Evolutionary conservation across 768 basidiomycete genomes (phyloP).

Genomic region (Mycena amicta): DNA sequence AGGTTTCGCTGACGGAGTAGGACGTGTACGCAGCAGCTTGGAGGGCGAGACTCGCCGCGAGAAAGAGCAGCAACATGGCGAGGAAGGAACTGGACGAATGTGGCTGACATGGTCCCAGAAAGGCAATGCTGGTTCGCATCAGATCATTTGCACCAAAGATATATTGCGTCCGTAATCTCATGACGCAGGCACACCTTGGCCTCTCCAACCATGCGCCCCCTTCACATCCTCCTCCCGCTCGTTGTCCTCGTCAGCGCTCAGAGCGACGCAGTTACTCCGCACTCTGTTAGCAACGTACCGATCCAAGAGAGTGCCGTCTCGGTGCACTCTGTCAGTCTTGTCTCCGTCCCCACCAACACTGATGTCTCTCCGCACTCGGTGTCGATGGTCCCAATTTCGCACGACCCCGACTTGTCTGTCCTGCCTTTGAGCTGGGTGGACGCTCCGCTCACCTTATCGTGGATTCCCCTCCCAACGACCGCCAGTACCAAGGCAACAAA

Average conservation of each 20-base stretch:
- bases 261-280: background rate
- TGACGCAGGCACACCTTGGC: no score
- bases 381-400: background rate
- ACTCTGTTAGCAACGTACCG: background rate
- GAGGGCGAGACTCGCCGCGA: constrained; percentile 9
- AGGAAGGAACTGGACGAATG: constrained; percentile 1
- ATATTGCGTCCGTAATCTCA: no score
- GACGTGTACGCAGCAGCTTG: constrained; percentile 1
- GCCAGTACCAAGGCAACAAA: background rate
- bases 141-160: no score
- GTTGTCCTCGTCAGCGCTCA: constrained; percentile 1
- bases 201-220: constrained; percentile 2
- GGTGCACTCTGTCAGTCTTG: background rate
- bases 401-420: no score
- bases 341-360: background rate
- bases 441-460: background rate
- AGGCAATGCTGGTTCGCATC: background rate
- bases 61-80: constrained; percentile 11
- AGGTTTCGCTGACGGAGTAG: constrained; percentile 26
- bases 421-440: background rate
- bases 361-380: background rate
- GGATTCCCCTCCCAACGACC: background rate
- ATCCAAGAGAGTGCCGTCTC: background rate
- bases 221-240: constrained; percentile 3
- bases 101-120: constrained; percentile 3